These are phyloP conservation scores for Paramarasmius palmivorus DNA, from an alignment of 1,284 basidiomycete genomes.

Conservation along the genomic window DNA sequence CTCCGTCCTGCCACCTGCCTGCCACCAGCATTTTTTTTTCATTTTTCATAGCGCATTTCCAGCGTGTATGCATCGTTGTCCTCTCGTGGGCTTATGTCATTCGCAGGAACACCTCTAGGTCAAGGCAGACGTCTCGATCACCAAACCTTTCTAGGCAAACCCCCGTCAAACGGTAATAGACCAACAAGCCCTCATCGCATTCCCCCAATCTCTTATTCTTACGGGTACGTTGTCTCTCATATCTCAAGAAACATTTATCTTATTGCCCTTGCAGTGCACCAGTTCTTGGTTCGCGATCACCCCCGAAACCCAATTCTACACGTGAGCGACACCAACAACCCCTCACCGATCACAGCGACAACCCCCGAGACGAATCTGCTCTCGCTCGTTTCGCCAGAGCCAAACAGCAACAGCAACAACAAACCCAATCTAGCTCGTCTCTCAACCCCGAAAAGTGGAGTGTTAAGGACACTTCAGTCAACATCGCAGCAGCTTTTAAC, in stretches of 20 bases:
- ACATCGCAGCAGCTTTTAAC: constrained; percentile 78
- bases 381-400: constrained; percentile 37
- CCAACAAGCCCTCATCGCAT: constrained; percentile 38
- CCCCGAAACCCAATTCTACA: constrained; percentile 46
- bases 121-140: constrained; percentile 84
- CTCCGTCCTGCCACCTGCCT: neutral
- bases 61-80: constrained; percentile 5
- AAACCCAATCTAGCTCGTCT: constrained; percentile 24
- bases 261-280: constrained; percentile 48
- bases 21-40: neutral
- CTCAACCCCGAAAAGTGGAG: constrained; percentile 56
- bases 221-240: constrained; percentile 51
- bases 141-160: constrained; percentile 71
- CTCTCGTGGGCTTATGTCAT: constrained; percentile 56
- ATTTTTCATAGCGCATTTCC: neutral
- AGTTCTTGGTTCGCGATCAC: constrained; percentile 55
- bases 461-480: constrained; percentile 80
- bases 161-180: constrained; percentile 36
- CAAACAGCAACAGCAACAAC: constrained; percentile 38
- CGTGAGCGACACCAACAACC: constrained; percentile 22
- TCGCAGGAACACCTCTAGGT: constrained; percentile 77
- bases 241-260: constrained; percentile 20
- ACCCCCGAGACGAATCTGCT: constrained; percentile 32
- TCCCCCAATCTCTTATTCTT: constrained; percentile 61
- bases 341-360: constrained; percentile 33